A percentile compares a stretch with the other conserved stretches of the same genome.
Evolutionary conservation across 805 yeast genomes (phyloP).

Genomic region (Suhomyces emberorum): DNA sequence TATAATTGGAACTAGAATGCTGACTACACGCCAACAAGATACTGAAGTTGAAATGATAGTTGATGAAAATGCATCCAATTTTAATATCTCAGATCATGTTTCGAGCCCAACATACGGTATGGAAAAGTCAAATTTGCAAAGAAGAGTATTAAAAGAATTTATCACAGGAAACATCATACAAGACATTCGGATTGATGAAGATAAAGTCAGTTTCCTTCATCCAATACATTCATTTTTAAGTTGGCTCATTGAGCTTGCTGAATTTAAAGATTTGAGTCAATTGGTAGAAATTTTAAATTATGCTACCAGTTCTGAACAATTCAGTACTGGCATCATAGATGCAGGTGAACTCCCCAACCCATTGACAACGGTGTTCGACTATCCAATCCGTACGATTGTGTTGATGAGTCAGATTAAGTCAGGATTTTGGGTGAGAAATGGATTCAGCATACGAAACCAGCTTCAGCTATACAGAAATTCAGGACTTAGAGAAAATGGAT

Average conservation of each 20-base stretch:
- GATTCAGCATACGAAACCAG: constrained; percentile 75
- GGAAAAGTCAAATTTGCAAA: background rate
- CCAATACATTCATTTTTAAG: constrained; percentile 75
- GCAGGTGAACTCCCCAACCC: constrained; percentile 14
- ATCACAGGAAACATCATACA: constrained; percentile 21
- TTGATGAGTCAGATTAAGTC: constrained; percentile 78
- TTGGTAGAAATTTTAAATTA: constrained; percentile 18
- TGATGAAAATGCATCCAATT: background rate
- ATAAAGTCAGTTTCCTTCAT: constrained; percentile 67
- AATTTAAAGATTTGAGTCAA: constrained; percentile 20
- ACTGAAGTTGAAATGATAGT: background rate
- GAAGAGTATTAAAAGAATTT: constrained; percentile 18
- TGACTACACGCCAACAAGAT: no score
- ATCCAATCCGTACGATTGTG: constrained; percentile 74
- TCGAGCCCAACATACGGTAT: background rate
- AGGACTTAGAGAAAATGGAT: constrained; percentile 80
- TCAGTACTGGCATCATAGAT: background rate
- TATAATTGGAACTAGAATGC: background rate
- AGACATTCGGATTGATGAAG: constrained; percentile 29
- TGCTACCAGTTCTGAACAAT: constrained; percentile 7
- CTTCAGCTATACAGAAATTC: constrained; percentile 73
- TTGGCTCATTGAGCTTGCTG: constrained; percentile 61
- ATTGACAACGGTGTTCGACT: constrained; percentile 51
- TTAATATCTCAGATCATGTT: no score
- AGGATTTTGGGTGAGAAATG: constrained; percentile 95